A percentile compares a stretch with the other conserved stretches of the same genome.
Conservation (phyloP, 768 basidiomycete genomes). For the Calocera cornea region DNA sequence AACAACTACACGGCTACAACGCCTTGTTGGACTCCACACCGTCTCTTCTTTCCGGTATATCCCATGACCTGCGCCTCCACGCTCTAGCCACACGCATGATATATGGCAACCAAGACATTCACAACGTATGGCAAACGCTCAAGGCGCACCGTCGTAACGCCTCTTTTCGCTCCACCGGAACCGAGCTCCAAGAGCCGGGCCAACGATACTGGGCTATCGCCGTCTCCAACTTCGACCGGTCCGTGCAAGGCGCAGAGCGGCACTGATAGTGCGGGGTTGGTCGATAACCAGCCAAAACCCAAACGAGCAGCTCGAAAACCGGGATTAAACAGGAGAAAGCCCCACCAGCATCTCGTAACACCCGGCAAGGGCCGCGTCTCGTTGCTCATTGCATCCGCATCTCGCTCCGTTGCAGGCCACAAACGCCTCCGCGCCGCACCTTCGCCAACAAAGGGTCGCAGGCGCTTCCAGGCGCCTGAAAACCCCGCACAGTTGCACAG, state of each 20-base stretch:
- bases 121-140: background rate
- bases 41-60: background rate
- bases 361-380: background rate
- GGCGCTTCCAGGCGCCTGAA: background rate
- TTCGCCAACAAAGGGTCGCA: constrained; percentile 1
- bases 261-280: background rate
- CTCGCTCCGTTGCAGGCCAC: background rate
- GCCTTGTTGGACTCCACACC: background rate
- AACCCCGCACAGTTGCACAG: background rate
- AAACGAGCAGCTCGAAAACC: background rate
- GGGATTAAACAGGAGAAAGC: constrained; percentile 3
- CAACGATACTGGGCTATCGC: background rate
- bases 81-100: background rate
- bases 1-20: background rate
- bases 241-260: background rate
- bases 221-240: background rate
- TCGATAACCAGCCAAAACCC: background rate
- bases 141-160: background rate
- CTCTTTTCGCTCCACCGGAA: background rate
- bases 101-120: background rate
- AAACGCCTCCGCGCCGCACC: constrained; percentile 1
- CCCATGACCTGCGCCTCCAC: background rate
- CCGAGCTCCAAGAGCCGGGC: background rate
- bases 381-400: background rate
- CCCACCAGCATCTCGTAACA: background rate